These are phyloP conservation scores for Monosporascus ibericus DNA, from an alignment of 2,329 filamentous ascomycete genomes.

Conservation along the genomic window DNA sequence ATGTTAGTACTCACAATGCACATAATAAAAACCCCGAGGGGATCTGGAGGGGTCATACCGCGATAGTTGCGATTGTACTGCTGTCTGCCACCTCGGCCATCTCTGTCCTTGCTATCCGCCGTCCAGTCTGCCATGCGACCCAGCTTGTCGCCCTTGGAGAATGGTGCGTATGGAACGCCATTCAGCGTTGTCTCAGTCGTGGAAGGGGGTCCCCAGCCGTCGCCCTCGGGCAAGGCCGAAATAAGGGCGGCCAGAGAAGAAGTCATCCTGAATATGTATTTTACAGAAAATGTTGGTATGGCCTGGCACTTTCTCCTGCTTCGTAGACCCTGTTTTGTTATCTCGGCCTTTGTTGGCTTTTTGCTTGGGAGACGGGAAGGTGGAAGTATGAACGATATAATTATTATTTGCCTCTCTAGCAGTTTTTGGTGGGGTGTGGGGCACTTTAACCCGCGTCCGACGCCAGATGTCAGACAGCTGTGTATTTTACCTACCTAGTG, in stretches of 20 bases:
- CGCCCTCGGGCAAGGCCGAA: constrained; percentile 64
- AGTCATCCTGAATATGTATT: constrained; percentile 15
- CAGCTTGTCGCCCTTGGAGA: constrained; percentile 97
- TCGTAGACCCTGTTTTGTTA: neutral
- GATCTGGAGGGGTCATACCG: constrained; percentile 49
- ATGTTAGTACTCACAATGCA: constrained; percentile 9
- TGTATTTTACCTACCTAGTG: neutral
- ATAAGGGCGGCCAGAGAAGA: constrained; percentile 52
- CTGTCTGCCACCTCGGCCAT: constrained; percentile 67
- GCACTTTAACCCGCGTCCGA: neutral
- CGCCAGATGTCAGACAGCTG: neutral
- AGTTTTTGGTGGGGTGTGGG: neutral
- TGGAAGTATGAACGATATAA: neutral
- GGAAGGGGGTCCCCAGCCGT: constrained; percentile 81
- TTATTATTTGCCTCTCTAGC: neutral
- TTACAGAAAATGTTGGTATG: too few relatives aligned
- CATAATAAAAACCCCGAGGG: neutral
- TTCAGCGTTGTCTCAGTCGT: constrained; percentile 83
- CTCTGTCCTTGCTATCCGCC: constrained; percentile 78
- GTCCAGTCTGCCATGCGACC: constrained; percentile 99
- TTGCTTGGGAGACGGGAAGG: neutral
- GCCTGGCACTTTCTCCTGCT: too few relatives aligned
- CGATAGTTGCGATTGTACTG: constrained; percentile 92
- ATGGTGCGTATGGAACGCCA: constrained; percentile 94
- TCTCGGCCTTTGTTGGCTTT: neutral